A percentile compares a stretch with the other conserved stretches of the same genome.
Conservation (phyloP, 306 rosid genomes). For the Mimosa bimucronata region DNA sequence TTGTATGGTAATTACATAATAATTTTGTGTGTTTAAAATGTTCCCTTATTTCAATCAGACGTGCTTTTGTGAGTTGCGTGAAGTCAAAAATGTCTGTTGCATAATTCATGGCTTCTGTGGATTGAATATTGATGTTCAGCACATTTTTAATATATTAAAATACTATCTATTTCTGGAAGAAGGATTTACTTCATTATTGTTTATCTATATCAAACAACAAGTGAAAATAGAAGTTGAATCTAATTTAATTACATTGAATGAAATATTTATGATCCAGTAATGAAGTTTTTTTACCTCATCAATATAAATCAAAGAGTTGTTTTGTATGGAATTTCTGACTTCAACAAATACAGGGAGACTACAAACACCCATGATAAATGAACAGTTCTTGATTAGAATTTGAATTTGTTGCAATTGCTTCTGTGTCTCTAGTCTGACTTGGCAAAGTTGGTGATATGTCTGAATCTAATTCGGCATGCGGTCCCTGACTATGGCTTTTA, state of each 20-base stretch:
- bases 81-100: neutral
- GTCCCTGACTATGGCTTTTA: conserved; percentile 36
- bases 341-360: neutral
- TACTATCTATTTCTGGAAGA: neutral
- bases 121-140: neutral
- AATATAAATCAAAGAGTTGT: neutral
- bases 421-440: conserved; percentile 9
- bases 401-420: neutral
- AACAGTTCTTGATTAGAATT: conserved; percentile 6
- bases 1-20: neutral
- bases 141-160: neutral
- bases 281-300: neutral
- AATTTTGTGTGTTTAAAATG: neutral
- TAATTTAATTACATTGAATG: neutral
- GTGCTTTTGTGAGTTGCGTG: neutral
- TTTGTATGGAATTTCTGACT: neutral
- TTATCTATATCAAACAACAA: neutral
- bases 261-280: neutral
- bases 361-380: neutral
- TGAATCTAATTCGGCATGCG: conserved; percentile 12
- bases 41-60: conserved; percentile 11
- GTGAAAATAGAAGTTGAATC: neutral
- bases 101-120: neutral
- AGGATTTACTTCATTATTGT: neutral
- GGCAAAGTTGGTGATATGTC: neutral